These are phyloP conservation scores for Spizellomyces punctatus DNA, from an alignment of 192 early-diverging fungal species.

Conservation along the genomic window DNA sequence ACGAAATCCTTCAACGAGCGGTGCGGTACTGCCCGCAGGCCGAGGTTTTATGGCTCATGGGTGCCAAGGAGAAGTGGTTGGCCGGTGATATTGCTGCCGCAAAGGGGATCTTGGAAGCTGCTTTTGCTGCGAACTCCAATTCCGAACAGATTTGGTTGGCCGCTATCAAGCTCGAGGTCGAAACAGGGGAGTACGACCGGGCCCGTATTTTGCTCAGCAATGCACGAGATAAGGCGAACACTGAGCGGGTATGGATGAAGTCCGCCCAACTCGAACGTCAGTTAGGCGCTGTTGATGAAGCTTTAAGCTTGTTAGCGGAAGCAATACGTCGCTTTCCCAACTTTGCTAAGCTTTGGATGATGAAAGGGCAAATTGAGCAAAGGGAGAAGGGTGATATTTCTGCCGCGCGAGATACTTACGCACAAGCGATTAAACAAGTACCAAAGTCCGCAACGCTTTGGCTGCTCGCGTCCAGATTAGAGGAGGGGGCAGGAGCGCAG, in stretches of 20 bases:
- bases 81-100: conserved; percentile 81
- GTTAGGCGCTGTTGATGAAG: conserved; percentile 62
- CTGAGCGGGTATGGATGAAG: conserved; percentile 94
- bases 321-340: conserved; percentile 71
- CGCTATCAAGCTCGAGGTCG: conserved; percentile 95
- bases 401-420: conserved; percentile 72
- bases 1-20: conserved; percentile 79
- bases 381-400: conserved; percentile 59
- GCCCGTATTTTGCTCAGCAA: conserved; percentile 75
- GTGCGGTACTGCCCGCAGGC: conserved; percentile 88
- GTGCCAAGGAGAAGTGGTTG: conserved; percentile 93
- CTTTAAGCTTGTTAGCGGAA: conserved; percentile 67
- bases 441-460: conserved; percentile 79
- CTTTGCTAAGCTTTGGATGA: conserved; percentile 93
- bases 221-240: conserved; percentile 76
- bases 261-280: conserved; percentile 84
- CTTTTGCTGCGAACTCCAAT: conserved; percentile 88
- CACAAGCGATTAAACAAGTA: conserved; percentile 72
- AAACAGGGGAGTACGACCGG: conserved; percentile 74
- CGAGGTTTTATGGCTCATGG: conserved; percentile 96
- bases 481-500: conserved; percentile 65
- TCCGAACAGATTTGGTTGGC: conserved; percentile 94
- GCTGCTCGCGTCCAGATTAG: conserved; percentile 78
- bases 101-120: conserved; percentile 78
- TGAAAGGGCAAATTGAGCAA: conserved; percentile 79